Base-by-base conservation (phyloP, 2,329 filamentous ascomycete species). In the Aureobasidium sp. region DNA sequence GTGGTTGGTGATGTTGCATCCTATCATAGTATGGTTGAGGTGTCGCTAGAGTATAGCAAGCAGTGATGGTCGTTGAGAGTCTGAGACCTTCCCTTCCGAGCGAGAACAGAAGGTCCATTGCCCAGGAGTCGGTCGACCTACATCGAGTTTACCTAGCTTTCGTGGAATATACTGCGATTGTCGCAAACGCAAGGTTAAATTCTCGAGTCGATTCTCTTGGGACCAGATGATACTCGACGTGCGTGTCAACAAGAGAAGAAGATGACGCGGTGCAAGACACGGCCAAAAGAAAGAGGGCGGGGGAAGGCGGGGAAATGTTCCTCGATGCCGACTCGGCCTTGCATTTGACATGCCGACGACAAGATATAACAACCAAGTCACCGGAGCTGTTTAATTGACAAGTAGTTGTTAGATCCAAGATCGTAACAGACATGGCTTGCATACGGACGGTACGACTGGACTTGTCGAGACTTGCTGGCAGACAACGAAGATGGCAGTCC, bases 401-500 rank as follows among this genome's bases (percentile, higher is more conserved):
- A 25, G 6, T 16, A 3, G 9, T 3, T 6, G 7, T 1, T 32
- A 8, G 25, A 29, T 6, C 21, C 4, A 30, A 0, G 11, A 29
- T 30, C 7, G 37, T 16, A 42, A 48, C n/a, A 13, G 34, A 6
- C 7, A 29, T 44, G 21, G 16, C n/a, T 8, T 34, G 32, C 14
- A 14, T 32, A 37, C 29, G 54, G 16, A 14, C 14, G n/a, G 3
- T 8, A 29, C 41, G 54, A 10, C 6, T 29, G 8, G 21, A 11
- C 25, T 9, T 10, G 10, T 25, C 11, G 21, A 48, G 54, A n/a
- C 13, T 49, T 16, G 30, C 2, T 13, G 34, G 57, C 4, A 7
- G 30, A 27, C 47, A 50, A 44, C 57, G 29, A 14, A 44, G 67
- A 67, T 68, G 69, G 61, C 65, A 69, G 50, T 75, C 75, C 54